Evolutionary conservation across 208 protist species (phyloP), one percentile per base, ranked within the genome.

Genomic region (Giardia muris): DNA sequence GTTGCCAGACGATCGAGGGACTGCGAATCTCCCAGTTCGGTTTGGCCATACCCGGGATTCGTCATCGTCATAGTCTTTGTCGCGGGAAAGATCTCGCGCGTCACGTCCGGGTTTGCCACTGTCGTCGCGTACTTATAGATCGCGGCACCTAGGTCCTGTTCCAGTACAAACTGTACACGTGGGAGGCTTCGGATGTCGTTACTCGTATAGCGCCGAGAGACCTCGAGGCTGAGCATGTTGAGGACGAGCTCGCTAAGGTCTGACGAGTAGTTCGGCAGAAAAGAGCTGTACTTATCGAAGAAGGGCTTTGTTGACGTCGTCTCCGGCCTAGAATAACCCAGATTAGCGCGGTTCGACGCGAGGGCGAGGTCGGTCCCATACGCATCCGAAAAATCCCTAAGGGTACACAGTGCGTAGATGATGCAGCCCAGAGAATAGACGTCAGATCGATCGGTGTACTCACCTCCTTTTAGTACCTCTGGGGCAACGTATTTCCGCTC

Each of bases 391-490:
- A 76, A 76, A 30, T 76, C 30, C 19, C 57, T 45, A n/a, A 96
- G 76, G 2, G 94, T 96, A 0, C 92, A 92, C 46, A 96, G 92
- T 92, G 95, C 95, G n/a, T 91, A 91, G 43, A 91, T 30, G 4
- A 91, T 67, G 46, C 89, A 91, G 43, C 89, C 89, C 10, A 91
- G 89, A 3, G 89, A 43, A 30, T 46, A 91, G 2, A 91, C n/a
- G 43, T 91, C 89, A 91, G 89, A 91, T n/a, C 46, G 97, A 92
- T 96, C 96, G 93, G 96, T 97, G 96, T 96, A 97, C 47, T 93
- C 90, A 93, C 96, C 96, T 94, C 96, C 94, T 0, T 96, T 95
- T 3, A 96, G 94, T 94, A 98, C 96, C 93, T 98, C 97, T 0
- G 97, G 97, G 0, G 96, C 57, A 76, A 76, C 57, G 57, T 76